Conservation (phyloP, 108 stramenopile species). For the Pseudonitzschia multiseries region DNA sequence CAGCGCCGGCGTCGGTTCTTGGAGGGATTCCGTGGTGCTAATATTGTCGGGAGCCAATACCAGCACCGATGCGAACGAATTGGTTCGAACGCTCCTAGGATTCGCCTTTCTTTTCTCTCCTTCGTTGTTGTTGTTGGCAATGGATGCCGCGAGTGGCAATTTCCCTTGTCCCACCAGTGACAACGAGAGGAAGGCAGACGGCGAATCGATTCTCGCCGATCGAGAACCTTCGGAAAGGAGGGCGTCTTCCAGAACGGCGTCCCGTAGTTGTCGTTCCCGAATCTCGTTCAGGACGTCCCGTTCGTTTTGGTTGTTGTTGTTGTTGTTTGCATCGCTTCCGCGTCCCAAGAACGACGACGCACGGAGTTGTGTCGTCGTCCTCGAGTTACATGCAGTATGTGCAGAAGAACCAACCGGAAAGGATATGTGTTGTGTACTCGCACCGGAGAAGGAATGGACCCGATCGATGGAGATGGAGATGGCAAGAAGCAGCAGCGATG, state of each 20-base stretch:
- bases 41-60: background rate
- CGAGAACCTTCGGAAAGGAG: conserved; percentile 1
- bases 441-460: background rate
- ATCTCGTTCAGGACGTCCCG: background rate
- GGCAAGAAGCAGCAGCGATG: background rate
- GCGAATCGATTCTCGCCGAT: background rate
- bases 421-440: background rate
- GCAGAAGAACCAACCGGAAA: background rate
- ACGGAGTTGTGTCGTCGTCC: background rate
- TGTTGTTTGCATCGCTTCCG: background rate
- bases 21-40: background rate
- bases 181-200: conserved; percentile 2
- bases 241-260: conserved; percentile 6
- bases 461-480: background rate
- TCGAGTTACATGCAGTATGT: background rate
- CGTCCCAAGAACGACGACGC: background rate
- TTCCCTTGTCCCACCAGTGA: conserved; percentile 16
- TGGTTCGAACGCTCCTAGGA: background rate
- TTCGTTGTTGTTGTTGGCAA: background rate
- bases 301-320: background rate
- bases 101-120: background rate
- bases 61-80: background rate
- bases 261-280: conserved; percentile 11
- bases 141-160: conserved; percentile 7
- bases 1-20: conserved; percentile 5